These are phyloP conservation scores for Oryza coarctata DNA, from an alignment of 176 grass and related monocot species.

Conservation along the genomic window DNA sequence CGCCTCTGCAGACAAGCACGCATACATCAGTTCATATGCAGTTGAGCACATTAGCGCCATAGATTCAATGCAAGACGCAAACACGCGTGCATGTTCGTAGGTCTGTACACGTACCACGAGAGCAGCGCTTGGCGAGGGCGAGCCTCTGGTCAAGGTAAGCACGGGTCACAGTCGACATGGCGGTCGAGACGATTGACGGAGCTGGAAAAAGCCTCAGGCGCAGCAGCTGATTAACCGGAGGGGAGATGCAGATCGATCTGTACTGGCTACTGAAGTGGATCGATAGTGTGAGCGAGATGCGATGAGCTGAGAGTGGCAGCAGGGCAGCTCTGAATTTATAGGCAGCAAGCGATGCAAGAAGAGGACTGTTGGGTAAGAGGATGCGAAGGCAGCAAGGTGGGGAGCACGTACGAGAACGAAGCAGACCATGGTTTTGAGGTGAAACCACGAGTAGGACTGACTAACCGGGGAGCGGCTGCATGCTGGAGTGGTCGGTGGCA, in stretches of 20 bases:
- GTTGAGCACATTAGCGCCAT: neutral
- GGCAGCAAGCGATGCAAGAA: neutral
- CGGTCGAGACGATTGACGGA: neutral
- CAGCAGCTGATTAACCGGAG: too few relatives aligned
- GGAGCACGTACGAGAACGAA: too few relatives aligned
- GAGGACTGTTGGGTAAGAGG: too few relatives aligned
- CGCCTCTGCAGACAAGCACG: conserved; percentile 45
- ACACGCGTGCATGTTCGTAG: too few relatives aligned
- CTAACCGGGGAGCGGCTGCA: neutral
- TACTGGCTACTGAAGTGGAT: too few relatives aligned
- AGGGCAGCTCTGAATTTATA: neutral
- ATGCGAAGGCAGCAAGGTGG: neutral
- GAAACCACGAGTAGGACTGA: neutral
- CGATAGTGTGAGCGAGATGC: too few relatives aligned
- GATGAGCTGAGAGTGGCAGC: too few relatives aligned
- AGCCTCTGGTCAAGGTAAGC: conserved; percentile 68
- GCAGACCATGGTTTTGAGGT: neutral
- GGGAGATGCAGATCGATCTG: neutral
- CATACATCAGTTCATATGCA: neutral
- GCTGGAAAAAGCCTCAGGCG: neutral
- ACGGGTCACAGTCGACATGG: conserved; percentile 46
- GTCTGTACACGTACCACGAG: conserved; percentile 32
- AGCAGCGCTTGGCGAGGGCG: conserved; percentile 67
- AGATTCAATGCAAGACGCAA: too few relatives aligned
- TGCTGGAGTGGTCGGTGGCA: too few relatives aligned